Evolutionary conservation across 1,284 basidiomycete genomes (phyloP).

Genomic region (Microstroma glucosiphilum): DNA sequence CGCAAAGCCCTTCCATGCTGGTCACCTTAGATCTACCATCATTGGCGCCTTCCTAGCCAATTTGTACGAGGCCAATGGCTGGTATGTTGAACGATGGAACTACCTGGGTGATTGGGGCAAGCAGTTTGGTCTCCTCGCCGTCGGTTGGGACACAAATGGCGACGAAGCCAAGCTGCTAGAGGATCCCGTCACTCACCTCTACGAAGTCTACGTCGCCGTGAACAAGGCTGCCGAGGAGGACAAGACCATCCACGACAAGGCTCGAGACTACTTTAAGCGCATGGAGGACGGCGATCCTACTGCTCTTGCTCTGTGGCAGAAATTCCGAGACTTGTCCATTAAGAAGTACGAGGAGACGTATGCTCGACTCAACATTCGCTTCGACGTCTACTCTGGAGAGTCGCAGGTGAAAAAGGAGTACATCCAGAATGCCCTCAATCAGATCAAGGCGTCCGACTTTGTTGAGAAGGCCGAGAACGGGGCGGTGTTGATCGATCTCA

Average conservation of each 20-base stretch:
- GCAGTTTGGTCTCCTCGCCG: conserved; percentile 66
- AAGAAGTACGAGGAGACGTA: conserved; percentile 88
- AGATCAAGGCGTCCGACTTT: conserved; percentile 27
- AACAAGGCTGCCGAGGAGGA: conserved; percentile 71
- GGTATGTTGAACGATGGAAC: conserved; percentile 84
- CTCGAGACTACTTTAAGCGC: conserved; percentile 83
- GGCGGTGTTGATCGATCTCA: conserved; percentile 42
- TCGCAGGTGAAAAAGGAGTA: conserved; percentile 74
- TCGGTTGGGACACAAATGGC: conserved; percentile 88
- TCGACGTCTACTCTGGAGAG: conserved; percentile 92
- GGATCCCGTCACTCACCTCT: conserved; percentile 91
- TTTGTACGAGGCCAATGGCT: conserved; percentile 84
- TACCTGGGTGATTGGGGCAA: conserved; percentile 62
- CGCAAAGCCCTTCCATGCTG: conserved; percentile 97
- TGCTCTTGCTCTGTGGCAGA: conserved; percentile 79
- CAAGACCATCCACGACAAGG: conserved; percentile 66
- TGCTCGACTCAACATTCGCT: conserved; percentile 79
- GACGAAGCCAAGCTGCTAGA: conserved; percentile 72
- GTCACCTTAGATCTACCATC: conserved; percentile 92
- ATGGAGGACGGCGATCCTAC: conserved; percentile 85
- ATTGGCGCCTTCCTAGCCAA: conserved; percentile 91
- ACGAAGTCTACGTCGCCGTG: conserved; percentile 88
- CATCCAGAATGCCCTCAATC: conserved; percentile 58
- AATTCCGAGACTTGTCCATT: conserved; percentile 87
- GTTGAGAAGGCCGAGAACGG: conserved; percentile 42